Conservation (phyloP, 1,284 basidiomycete species). For the Amylostereum areolatum region DNA sequence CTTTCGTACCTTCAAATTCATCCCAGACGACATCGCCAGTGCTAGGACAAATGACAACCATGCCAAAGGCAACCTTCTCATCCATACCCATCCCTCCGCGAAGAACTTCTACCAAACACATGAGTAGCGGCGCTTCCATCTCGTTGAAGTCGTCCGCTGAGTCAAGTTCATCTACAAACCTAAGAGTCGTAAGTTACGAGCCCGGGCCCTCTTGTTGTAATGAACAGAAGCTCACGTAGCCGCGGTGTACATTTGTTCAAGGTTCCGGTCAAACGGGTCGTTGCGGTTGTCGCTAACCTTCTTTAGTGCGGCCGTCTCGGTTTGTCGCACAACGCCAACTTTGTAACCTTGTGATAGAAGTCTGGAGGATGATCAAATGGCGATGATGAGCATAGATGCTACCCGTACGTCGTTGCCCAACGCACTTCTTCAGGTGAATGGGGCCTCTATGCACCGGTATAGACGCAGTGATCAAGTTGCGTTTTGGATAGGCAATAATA, state of each 20-base stretch:
- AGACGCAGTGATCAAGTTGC: conserved; percentile 81
- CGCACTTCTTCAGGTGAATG: conserved; percentile 85
- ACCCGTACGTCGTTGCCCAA: too few species aligned
- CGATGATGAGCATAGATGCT: too few species aligned
- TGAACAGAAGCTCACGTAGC: conserved; percentile 63
- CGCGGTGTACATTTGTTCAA: conserved; percentile 83
- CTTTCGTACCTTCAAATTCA: conserved; percentile 66
- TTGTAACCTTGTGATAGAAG: conserved; percentile 84
- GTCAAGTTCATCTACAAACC: conserved; percentile 69
- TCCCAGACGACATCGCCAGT: conserved; percentile 94
- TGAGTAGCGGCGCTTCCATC: conserved; percentile 51
- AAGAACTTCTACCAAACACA: conserved; percentile 68
- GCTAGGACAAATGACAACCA: conserved; percentile 79
- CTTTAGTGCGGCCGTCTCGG: conserved; percentile 93
- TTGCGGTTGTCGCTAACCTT: conserved; percentile 83
- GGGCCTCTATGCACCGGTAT: conserved; percentile 79
- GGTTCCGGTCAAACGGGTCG: conserved; percentile 74
- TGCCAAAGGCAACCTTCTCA: conserved; percentile 59
- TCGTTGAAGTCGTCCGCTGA: conserved; percentile 62
- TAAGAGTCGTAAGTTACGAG: conserved; percentile 20
- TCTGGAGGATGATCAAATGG: too few species aligned
- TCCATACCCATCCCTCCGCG: conserved; percentile 45
- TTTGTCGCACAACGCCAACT: conserved; percentile 89
- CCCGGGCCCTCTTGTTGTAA: background rate
- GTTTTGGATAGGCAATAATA: conserved; percentile 71